Conservation (phyloP, 1,284 basidiomycete genomes). For the Trametes versicolor region DNA sequence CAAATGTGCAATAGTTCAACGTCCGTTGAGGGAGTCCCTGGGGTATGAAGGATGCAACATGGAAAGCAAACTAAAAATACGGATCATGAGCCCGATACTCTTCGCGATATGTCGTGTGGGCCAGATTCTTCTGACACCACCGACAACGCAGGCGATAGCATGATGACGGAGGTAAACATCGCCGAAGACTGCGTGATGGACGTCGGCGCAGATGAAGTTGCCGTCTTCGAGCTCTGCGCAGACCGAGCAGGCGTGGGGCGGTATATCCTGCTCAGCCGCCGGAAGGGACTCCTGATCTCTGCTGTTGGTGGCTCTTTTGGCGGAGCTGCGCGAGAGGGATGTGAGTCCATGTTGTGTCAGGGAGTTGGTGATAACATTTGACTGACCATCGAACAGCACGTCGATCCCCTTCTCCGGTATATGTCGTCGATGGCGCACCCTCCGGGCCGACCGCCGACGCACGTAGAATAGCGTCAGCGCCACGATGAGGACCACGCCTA, state of each 20-base stretch:
- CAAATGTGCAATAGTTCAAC: background rate
- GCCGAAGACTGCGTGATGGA: conserved; percentile 33
- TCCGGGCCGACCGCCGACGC: conserved; percentile 21
- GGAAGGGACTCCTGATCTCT: conserved; percentile 8
- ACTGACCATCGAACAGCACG: conserved; percentile 27
- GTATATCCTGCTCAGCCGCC: conserved; percentile 28
- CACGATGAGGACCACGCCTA: conserved; percentile 10
- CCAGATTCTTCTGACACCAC: conserved; percentile 31
- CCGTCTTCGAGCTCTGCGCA: conserved; percentile 31
- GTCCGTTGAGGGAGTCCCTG: background rate
- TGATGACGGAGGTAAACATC: conserved; percentile 37
- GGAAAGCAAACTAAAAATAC: too few species aligned
- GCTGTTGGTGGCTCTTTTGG: conserved; percentile 8
- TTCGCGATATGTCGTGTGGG: conserved; percentile 4
- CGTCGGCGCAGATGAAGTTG: conserved; percentile 29
- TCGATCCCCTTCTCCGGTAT: conserved; percentile 30
- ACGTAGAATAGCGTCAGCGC: conserved; percentile 16
- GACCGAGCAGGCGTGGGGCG: conserved; percentile 30
- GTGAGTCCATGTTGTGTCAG: background rate
- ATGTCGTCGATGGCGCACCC: conserved; percentile 22
- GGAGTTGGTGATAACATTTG: background rate
- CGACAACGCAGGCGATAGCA: conserved; percentile 31
- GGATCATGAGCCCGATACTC: background rate
- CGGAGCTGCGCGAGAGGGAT: background rate
- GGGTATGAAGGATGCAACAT: background rate